Base-by-base conservation (phyloP, 2,329 filamentous ascomycete species). In the Exophiala alcalophila region DNA sequence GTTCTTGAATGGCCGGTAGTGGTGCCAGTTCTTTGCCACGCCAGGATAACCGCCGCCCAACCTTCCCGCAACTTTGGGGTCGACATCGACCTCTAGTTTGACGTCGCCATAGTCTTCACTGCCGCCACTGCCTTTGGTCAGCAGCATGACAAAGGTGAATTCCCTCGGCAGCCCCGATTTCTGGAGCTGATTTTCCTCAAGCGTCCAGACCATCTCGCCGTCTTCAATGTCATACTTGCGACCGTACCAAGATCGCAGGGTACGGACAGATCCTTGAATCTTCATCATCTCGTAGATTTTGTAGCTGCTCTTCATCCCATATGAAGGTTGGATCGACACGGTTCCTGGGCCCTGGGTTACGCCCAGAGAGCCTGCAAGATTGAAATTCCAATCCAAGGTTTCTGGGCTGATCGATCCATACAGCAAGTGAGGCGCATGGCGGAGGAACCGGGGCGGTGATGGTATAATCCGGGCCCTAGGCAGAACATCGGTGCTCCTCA, bases 101-200 rank as follows among this genome's bases (percentile, higher is more conserved):
- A 72, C 52, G 4, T 63, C 60, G 43, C 63, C 65, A 16, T 65
- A 57, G n/a, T 62, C 55, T 5, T 62, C 55, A 4, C 34, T 20
- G 8, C 27, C 27, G 5, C 40, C 41, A 15, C 27, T 40, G 9
- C 67, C 68, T 44, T 71, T 72, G 37, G 70, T 65, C 7, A 74
- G 58, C 4, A 75, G 56, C 59, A 74, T 65, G 11, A 71, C 70
- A 50, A 74, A 74, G 2, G 72, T 73, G 35, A 74, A 73, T 43
- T 74, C 72, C 6, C 71, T 64, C 7, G 72, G 72, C 4, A 75
- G 55, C 2, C 72, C 72, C 4, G 69, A 71, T 16, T 65, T 62
- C 49, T 74, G 71, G 6, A 74, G 57, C 25, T 54, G 49, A 42
- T 74, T 75, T 39, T 75, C 71, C 40, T 72, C 68, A 2, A 75